phyloP scores from a whole-genome alignment of 306 rosid genomes.

The Hippophae tibetana region DNA sequence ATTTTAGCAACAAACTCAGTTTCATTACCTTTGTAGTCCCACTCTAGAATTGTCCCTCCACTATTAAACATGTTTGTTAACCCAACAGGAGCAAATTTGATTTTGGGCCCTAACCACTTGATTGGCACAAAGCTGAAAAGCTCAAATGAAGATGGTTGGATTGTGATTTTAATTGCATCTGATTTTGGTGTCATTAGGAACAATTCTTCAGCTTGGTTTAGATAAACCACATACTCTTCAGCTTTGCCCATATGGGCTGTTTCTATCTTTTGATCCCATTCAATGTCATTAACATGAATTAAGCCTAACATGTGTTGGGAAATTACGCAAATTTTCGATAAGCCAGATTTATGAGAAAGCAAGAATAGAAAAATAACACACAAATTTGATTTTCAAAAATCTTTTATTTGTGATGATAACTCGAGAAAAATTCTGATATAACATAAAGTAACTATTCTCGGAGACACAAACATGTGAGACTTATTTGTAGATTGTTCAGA shows the following conservation, averaged over 20 bases:
- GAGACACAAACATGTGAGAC: too few species aligned
- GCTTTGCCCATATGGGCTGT: constrained; percentile 44
- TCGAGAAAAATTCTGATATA: too few species aligned
- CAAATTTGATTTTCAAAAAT: too few species aligned
- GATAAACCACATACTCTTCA: constrained; percentile 51
- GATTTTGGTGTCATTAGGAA: constrained; percentile 34
- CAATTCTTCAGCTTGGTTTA: constrained; percentile 37
- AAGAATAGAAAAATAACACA: too few species aligned
- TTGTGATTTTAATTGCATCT: constrained; percentile 34
- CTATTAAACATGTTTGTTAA: constrained; percentile 58
- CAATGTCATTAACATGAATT: constrained; percentile 57
- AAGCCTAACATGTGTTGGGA: too few species aligned
- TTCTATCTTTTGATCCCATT: constrained; percentile 74
- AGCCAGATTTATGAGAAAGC: too few species aligned
- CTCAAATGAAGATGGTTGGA: constrained; percentile 61
- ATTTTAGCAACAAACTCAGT: constrained; percentile 23
- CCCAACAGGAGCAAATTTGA: constrained; percentile 78
- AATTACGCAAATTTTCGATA: too few species aligned
- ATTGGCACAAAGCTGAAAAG: constrained; percentile 55
- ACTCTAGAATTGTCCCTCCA: constrained; percentile 51
- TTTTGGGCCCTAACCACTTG: constrained; percentile 19
- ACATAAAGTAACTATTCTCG: too few species aligned
- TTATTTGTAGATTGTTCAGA: too few species aligned
- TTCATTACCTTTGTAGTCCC: constrained; percentile 28
- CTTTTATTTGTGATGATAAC: too few species aligned